Conservation (phyloP, 345 rosid species). For the Rhodamnia argentea region DNA sequence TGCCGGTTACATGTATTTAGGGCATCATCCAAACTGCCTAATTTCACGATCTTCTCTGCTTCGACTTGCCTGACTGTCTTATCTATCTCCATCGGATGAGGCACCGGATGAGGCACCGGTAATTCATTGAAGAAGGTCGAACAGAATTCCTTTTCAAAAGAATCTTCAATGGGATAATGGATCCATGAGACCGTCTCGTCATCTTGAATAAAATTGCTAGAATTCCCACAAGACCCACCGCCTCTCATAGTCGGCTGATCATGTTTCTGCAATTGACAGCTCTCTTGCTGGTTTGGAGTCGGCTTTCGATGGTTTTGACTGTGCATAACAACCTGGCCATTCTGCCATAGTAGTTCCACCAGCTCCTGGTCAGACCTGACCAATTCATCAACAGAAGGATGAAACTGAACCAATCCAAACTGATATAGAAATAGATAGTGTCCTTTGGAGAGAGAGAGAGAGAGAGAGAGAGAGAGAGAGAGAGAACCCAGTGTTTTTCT, state of each 20-base stretch:
- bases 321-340: constrained; percentile 53
- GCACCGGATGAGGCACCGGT: constrained; percentile 10
- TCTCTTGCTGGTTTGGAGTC: constrained; percentile 3
- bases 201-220: constrained; percentile 32
- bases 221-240: constrained; percentile 14
- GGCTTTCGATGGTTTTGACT: constrained; percentile 45
- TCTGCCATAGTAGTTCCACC: constrained; percentile 59
- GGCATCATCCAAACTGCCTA: background rate
- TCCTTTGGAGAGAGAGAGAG: background rate
- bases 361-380: constrained; percentile 48
- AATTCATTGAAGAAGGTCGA: constrained; percentile 33
- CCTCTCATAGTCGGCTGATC: constrained; percentile 6
- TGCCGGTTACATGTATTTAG: constrained; percentile 4
- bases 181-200: constrained; percentile 63
- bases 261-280: constrained; percentile 12
- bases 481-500: constrained; percentile 32
- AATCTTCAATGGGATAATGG: constrained; percentile 42
- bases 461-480: background rate
- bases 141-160: constrained; percentile 47
- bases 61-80: constrained; percentile 14
- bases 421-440: background rate
- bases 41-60: constrained; percentile 9
- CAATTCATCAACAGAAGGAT: background rate
- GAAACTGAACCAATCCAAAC: background rate
- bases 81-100: constrained; percentile 13